Percentiles rank a stretch among this genome's conserved stretches.
Conservation (phyloP, 2,329 filamentous ascomycete genomes). For the Allantophomopsis cytisporea region DNA sequence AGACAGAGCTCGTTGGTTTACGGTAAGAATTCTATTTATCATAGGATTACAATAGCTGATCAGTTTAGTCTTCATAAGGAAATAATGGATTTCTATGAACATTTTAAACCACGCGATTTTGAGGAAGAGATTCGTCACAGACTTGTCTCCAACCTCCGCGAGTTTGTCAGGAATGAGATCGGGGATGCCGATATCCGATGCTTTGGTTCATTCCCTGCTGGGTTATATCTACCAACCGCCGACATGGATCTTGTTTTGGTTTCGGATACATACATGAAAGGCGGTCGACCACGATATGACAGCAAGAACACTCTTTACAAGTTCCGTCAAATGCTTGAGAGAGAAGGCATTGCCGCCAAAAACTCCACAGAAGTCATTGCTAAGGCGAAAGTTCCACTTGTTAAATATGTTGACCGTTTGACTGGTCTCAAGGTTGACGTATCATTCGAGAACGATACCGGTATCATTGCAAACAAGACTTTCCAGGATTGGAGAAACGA, state of each 20-base stretch:
- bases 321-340: conserved; percentile 46
- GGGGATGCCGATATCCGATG: conserved; percentile 49
- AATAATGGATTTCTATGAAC: conserved; percentile 78
- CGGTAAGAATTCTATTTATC: conserved; percentile 31
- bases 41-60: conserved; percentile 10
- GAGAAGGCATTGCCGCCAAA: conserved; percentile 39
- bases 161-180: conserved; percentile 41
- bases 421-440: conserved; percentile 82
- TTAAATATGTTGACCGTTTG: conserved; percentile 73
- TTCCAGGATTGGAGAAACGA: conserved; percentile 67
- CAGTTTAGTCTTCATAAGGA: conserved; percentile 70
- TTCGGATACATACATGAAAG: conserved; percentile 40
- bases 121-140: conserved; percentile 65
- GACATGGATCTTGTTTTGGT: conserved; percentile 92
- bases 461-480: conserved; percentile 66
- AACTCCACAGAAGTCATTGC: conserved; percentile 54
- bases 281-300: conserved; percentile 29
- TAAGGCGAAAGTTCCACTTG: conserved; percentile 72
- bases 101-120: conserved; percentile 62
- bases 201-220: conserved; percentile 92
- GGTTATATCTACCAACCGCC: conserved; percentile 59
- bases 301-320: conserved; percentile 32
- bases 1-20: conserved; percentile 35
- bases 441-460: conserved; percentile 85
- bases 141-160: conserved; percentile 56